Evolutionary conservation across 768 basidiomycete genomes (phyloP), one percentile per base, ranked within the genome.

Genomic region (Suillus cothurnatus): DNA sequence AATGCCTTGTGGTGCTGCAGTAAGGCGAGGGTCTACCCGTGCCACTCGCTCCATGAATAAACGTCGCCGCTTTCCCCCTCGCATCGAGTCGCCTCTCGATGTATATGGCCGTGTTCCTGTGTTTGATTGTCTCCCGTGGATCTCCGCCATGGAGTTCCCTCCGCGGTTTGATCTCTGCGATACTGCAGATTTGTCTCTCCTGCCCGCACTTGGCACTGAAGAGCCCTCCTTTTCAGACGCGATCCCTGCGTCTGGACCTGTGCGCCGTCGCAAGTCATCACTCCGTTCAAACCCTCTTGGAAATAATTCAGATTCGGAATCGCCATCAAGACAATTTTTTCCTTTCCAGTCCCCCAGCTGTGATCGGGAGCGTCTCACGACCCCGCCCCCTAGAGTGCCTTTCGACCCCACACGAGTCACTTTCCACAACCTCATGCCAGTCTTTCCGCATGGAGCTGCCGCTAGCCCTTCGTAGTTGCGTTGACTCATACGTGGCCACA

Each of bases 101-200:
- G 69, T 79, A 45, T 70, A 71, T 66, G 71, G 69, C 5, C 74
- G 78, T 2, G 64, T 72, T 43, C 68, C 80, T 55, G 68, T 78
- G 50, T 89, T 91, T 72, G 89, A 91, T 77, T 78, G 81, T 32
- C 82, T 91, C 12, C 87, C 89, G 5, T 91, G 89, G 89, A 87
- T 89, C 61, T 80, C 87, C 31, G 80, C 84, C 9, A 77, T 90
- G 59, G 85, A 90, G 61, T 65, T 76, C 61, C 66, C 83, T 7
- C 78, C 82, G 17, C 79, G 83, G 61, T 63, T 78, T 69, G 78
- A 81, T 70, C 76, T 76, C 21, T 81, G 80, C 72, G 86, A 90
- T 69, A 84, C 89, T 66, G 88, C 88, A 62, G 88, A 90, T 76
- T 83, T 90, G 52, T 89, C 88, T 2, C 85, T 87, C 66, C 70